Evolutionary conservation across 192 early-diverging fungal genomes (phyloP).

Genomic region (Umbelopsis sp.): DNA sequence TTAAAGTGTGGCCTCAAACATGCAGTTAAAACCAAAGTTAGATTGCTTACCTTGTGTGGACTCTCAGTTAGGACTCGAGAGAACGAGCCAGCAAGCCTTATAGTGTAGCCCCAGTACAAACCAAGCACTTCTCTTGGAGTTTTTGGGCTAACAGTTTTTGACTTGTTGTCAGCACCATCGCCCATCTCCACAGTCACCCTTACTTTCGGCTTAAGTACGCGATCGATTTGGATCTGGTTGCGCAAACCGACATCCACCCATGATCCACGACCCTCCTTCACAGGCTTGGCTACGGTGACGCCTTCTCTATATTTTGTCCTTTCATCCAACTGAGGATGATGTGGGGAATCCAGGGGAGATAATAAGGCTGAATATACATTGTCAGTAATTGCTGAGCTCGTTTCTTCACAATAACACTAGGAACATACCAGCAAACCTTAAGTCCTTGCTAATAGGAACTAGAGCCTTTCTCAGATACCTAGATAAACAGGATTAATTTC

Average conservation of each 20-base stretch:
- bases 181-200: slow-evolving; percentile 63
- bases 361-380: slow-evolving; percentile 42
- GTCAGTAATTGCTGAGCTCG: background rate
- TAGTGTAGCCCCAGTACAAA: slow-evolving; percentile 71
- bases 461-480: slow-evolving; percentile 65
- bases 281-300: slow-evolving; percentile 45
- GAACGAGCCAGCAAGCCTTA: slow-evolving; percentile 58
- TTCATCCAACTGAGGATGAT: slow-evolving; percentile 66
- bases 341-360: slow-evolving; percentile 67
- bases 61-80: slow-evolving; percentile 64
- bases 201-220: slow-evolving; percentile 52
- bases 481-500: background rate
- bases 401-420: background rate
- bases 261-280: slow-evolving; percentile 30
- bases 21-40: background rate
- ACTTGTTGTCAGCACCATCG: slow-evolving; percentile 29
- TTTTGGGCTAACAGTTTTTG: slow-evolving; percentile 59
- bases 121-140: slow-evolving; percentile 60
- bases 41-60: slow-evolving; percentile 46
- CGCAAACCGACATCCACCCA: slow-evolving; percentile 55
- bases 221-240: slow-evolving; percentile 52
- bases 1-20: no score
- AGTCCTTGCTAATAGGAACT: slow-evolving; percentile 66
- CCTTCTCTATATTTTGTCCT: slow-evolving; percentile 62
- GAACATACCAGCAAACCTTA: slow-evolving; percentile 56